Base-by-base conservation (phyloP, 352 stramenopile species). In the Aphanomyces stellatus region DNA sequence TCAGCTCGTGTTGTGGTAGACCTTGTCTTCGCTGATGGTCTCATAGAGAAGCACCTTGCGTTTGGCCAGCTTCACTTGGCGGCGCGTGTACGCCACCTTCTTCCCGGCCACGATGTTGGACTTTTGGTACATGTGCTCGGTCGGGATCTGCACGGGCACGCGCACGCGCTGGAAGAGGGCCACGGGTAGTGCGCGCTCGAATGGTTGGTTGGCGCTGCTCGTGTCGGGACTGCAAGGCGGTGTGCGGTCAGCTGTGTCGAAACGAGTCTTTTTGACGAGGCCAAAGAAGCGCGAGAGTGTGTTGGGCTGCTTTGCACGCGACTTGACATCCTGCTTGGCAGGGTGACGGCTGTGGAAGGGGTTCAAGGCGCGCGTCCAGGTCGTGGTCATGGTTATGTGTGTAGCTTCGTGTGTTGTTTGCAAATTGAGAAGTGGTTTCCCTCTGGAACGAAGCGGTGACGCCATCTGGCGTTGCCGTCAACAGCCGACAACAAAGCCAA, bases 41-140 rank as follows among this genome's bases (percentile, higher is more conserved):
- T 22, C 19, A 30, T 40, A 57, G 49, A 22, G 25, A 57, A 17
- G 49, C 17, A 35, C 49, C 8, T 30, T 15, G 22, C 25, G 49
- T 33, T 13, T 4, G 17, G n/a, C 33, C 19, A n/a, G 13, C 49
- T 57, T 33, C 17, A 57, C 49, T 30, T 57, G 49, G 13, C 49
- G 22, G 22, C 49, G 49, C 17, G 55, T 64, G 37, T 51, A 64
- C 22, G 55, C 33, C 34, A 64, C 55, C 22, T 64, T 64, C 55
- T 64, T 64, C 15, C 55, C 55, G 25, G 33, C 40, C 22, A 64
- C 55, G 55, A 28, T 48, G 19, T 34, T 49, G 8, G 35, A 51
- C 19, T 19, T 31, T 13, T 46, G 24, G 55, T 34, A 53, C 8
- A 28, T 28, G 40, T 51, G 51, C 37, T 43, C n/a, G n/a, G 22